These are phyloP conservation scores for Eucalyptus dawsonii DNA, from an alignment of 345 rosid genomes.

Conservation along the genomic window DNA sequence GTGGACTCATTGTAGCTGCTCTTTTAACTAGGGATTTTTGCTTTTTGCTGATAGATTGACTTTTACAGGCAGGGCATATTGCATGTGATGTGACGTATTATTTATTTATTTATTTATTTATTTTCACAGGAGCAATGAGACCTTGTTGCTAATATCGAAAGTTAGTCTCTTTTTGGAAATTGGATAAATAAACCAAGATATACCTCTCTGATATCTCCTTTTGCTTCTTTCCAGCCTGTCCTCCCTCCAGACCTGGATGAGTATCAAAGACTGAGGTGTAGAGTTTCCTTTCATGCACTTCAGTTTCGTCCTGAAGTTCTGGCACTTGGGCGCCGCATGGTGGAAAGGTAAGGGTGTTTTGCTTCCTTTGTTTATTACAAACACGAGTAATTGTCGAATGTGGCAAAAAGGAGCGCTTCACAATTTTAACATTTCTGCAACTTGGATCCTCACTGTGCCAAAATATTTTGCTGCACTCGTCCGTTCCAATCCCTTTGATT, in stretches of 20 bases:
- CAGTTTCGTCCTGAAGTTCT: conserved; percentile 82
- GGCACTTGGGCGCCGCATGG: conserved; percentile 64
- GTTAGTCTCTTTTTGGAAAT: neutral
- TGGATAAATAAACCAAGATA: neutral
- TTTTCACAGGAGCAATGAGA: neutral
- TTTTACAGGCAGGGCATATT: neutral
- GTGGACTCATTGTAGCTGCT: neutral
- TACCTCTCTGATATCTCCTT: neutral
- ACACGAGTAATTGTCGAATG: neutral
- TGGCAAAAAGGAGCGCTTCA: neutral
- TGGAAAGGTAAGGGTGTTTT: conserved; percentile 52
- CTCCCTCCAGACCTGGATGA: conserved; percentile 79
- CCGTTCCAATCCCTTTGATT: neutral
- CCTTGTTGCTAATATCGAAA: neutral
- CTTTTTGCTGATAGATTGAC: neutral
- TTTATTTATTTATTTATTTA: neutral
- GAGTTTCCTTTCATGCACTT: conserved; percentile 95
- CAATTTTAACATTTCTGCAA: neutral
- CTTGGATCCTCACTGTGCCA: neutral
- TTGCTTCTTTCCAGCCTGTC: conserved; percentile 41
- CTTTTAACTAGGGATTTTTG: neutral
- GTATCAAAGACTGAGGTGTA: conserved; percentile 91
- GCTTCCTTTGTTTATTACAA: neutral
- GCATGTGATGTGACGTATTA: neutral
- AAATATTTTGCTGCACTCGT: neutral